A percentile compares a stretch with the other conserved stretches of the same genome.
phyloP scores from a whole-genome alignment of 2,329 filamentous ascomycete genomes.

The Talaromyces sp. region DNA sequence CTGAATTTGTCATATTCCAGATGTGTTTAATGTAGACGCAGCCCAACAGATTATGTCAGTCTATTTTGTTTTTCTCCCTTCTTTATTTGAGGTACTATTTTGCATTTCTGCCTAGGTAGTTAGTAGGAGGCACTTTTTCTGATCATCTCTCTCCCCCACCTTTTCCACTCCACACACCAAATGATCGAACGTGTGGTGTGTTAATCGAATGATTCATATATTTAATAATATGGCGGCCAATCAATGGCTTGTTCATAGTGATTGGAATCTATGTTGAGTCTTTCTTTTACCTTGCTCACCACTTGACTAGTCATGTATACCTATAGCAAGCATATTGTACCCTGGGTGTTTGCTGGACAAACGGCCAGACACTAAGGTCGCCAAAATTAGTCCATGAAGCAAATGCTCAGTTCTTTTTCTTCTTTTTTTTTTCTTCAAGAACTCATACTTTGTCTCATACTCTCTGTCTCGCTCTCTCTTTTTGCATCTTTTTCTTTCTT shows the following conservation, averaged over 20 bases:
- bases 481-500: conserved; percentile 4
- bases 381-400: neutral
- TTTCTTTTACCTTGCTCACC: neutral
- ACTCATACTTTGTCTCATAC: neutral
- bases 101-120: no score
- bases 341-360: neutral
- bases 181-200: neutral
- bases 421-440: neutral
- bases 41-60: neutral
- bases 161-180: neutral
- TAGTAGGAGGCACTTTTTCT: neutral
- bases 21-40: neutral
- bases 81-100: neutral
- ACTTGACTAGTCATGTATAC: neutral
- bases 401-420: no score
- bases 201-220: neutral
- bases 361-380: neutral
- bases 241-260: neutral
- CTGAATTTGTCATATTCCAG: no score
- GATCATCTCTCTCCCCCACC: neutral
- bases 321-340: no score
- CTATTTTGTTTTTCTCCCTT: no score
- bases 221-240: neutral
- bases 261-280: neutral
- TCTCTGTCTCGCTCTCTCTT: neutral